phyloP scores from a whole-genome alignment of 495 filamentous ascomycete species.

The Talaromyces thailandensis region DNA sequence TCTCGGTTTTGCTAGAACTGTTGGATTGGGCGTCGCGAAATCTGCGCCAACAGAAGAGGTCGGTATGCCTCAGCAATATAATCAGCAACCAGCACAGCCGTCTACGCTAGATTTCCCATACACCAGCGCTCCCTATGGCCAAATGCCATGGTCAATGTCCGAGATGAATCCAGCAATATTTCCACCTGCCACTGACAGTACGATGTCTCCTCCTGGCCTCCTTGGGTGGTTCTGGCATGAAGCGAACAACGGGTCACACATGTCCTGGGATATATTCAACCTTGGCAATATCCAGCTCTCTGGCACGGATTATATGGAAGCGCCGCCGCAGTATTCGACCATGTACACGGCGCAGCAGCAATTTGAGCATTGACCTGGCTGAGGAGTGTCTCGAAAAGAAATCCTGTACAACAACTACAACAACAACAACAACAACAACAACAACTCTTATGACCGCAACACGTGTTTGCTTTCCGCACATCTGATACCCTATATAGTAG shows the following conservation, averaged over 20 bases:
- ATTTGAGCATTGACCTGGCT: neutral
- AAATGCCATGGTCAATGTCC: neutral
- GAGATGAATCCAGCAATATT: neutral
- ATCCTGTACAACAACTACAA: too few relatives aligned
- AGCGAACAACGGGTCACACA: conserved; percentile 1
- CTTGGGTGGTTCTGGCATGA: conserved; percentile 2
- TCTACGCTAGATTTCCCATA: neutral
- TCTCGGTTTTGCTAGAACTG: neutral
- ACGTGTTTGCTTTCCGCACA: neutral
- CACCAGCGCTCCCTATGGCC: neutral
- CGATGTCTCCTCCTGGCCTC: neutral
- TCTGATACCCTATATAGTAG: neutral
- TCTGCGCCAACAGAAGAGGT: neutral
- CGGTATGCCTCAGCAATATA: neutral
- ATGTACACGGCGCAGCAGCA: neutral
- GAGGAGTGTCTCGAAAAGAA: too few relatives aligned
- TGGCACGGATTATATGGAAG: neutral
- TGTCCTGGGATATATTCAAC: conserved; percentile 2
- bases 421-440: too few relatives aligned
- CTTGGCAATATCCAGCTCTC: neutral
- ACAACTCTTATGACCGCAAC: neutral
- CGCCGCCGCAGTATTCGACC: neutral
- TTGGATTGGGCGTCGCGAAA: neutral
- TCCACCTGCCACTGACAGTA: neutral
- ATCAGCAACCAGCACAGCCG: neutral